Percentiles rank a stretch among this genome's conserved stretches.
Evolutionary conservation across 2,329 filamentous ascomycete genomes (phyloP).

Genomic region (Aspergillus sp.): DNA sequence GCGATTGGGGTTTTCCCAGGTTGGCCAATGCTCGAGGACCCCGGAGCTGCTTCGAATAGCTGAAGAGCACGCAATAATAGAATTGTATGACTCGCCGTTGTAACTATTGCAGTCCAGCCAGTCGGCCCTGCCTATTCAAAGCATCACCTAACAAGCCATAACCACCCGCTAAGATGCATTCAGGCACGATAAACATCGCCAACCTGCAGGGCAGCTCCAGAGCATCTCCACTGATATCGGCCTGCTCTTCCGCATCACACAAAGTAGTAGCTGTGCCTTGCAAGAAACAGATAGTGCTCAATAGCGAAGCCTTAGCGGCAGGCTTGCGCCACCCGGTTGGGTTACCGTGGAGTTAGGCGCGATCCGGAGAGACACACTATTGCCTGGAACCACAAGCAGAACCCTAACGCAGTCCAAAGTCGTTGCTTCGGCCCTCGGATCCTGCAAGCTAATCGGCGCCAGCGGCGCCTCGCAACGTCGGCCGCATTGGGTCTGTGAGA

Average conservation of each 20-base stretch:
- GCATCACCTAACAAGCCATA: not conserved
- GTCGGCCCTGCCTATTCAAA: not conserved
- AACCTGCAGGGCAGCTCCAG: too few species aligned
- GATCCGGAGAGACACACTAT: not conserved
- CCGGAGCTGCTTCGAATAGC: not conserved
- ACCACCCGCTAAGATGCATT: not conserved
- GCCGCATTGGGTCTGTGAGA: not conserved
- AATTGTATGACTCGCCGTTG: not conserved
- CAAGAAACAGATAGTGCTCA: not conserved
- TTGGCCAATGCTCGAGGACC: not conserved
- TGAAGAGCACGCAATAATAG: not conserved
- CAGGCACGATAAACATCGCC: not conserved
- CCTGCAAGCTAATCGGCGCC: not conserved
- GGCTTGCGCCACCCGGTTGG: not conserved
- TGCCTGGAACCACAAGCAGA: not conserved
- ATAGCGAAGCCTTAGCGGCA: not conserved
- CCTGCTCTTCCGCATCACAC: not conserved
- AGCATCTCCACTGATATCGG: not conserved
- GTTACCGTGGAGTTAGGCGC: not conserved
- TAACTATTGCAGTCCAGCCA: not conserved
- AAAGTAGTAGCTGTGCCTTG: not conserved
- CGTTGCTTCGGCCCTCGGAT: not conserved
- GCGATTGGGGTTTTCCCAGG: not conserved
- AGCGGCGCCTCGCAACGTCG: not conserved
- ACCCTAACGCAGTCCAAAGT: not conserved